Evolutionary conservation across 208 protist species (phyloP), one percentile per base, ranked within the genome.

Genomic region (Lotmaria passim): DNA sequence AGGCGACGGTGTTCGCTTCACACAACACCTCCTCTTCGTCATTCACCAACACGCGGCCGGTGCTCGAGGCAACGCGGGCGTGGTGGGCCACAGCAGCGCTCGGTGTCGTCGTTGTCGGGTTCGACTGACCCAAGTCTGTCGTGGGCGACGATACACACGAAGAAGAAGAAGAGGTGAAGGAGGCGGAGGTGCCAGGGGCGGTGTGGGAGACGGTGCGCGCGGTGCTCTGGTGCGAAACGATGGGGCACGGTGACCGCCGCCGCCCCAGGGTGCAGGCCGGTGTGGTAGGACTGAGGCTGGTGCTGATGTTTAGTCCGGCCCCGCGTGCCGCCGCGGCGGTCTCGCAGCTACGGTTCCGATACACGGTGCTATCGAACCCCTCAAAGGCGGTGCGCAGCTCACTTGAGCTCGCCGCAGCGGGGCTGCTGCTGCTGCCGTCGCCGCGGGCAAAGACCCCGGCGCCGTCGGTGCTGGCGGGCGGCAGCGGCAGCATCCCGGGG

Each of bases 21-120:
- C 48, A 72, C 0, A 79, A 46, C 36, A 79, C 43, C 34, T 79
- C 74, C 23, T 79, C 74, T 11, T 78, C 73, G 33, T 74, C 74
- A 24, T 74, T 60, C 10, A 79, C 67, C 17, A 79, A 47, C 15
- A 79, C 74, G 3, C 74, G 74, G 19, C 74, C 74, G 7, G 74
- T 79, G 60, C 75, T 67, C 24, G 58, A 64, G 12, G 67, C 58
- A 23, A 79, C 53, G 39, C 52, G 74, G 11, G 74, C 47, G 60
- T 68, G 62, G 55, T 51, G 52, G 38, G 52, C 11, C 17, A 56
- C 7, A 31, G 23, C 11, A 14, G 41, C 26, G 67, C 55, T 60
- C 7, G 46, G 26, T 31, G 38, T 39, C 8, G 50, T 47, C 19
- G 33, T 50, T 41, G 21, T 36, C 53, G 15, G 44, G 28, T 8